Percentiles rank a stretch among this genome's conserved stretches.
These are phyloP conservation scores for Chalciporus sphaerocephalus DNA, from an alignment of 768 basidiomycete genomes.

Conservation along the genomic window DNA sequence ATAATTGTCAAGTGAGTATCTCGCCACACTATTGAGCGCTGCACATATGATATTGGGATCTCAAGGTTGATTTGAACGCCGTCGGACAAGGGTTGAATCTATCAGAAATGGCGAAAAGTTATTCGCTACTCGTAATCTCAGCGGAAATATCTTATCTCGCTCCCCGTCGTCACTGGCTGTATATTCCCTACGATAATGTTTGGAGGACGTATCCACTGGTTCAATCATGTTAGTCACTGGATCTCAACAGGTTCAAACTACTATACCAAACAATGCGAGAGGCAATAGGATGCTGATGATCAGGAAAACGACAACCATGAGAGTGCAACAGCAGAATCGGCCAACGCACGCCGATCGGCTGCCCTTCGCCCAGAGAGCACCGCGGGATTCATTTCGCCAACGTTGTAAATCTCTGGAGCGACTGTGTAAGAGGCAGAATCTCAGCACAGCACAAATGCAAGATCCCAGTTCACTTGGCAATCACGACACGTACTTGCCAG, in stretches of 20 bases:
- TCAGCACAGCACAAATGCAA: slow-evolving; percentile 1
- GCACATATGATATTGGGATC: slow-evolving; percentile 60
- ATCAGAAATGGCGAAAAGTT: slow-evolving; percentile 13
- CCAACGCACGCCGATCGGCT: slow-evolving; percentile 56
- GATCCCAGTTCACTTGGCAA: background rate
- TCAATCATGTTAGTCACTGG: slow-evolving; percentile 5
- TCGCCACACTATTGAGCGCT: background rate
- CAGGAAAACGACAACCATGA: slow-evolving; percentile 63
- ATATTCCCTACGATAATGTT: slow-evolving; percentile 55
- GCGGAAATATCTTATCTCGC: slow-evolving; percentile 38
- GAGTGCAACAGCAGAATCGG: slow-evolving; percentile 71
- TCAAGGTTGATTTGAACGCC: slow-evolving; percentile 56
- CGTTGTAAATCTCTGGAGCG: slow-evolving; percentile 35
- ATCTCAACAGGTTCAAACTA: slow-evolving; percentile 5
- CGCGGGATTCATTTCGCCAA: slow-evolving; percentile 55
- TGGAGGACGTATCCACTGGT: slow-evolving; percentile 76
- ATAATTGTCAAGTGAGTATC: slow-evolving; percentile 8
- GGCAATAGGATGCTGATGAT: slow-evolving; percentile 62
- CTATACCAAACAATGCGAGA: slow-evolving; percentile 55
- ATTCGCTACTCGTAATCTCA: slow-evolving; percentile 7
- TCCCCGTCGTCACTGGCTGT: slow-evolving; percentile 35
- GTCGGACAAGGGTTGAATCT: slow-evolving; percentile 38
- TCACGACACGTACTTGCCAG: slow-evolving; percentile 29
- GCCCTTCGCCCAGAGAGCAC: slow-evolving; percentile 71
- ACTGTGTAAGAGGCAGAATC: slow-evolving; percentile 9